Conservation (phyloP, 1,284 basidiomycete species). For the Leccinum subatratum region DNA sequence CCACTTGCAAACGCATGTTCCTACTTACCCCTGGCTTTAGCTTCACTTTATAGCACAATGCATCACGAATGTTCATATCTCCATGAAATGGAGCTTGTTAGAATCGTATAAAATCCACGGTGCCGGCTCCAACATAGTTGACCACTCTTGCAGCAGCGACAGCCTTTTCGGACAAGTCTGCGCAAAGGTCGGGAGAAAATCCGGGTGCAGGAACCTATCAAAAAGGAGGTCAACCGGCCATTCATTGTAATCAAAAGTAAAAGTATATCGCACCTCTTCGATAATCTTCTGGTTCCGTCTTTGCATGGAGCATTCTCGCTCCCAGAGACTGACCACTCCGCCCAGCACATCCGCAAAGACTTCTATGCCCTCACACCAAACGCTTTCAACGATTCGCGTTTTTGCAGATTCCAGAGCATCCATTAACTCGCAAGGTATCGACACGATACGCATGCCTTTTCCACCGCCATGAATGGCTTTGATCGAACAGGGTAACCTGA, state of each 20-base stretch:
- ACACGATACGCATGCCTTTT: slow-evolving; percentile 93
- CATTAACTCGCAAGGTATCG: slow-evolving; percentile 58
- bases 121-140: slow-evolving; percentile 85
- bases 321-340: slow-evolving; percentile 82
- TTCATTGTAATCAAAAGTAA: background rate
- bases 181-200: slow-evolving; percentile 68
- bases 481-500: slow-evolving; percentile 87
- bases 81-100: slow-evolving; percentile 86
- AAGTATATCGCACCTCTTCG: slow-evolving; percentile 58
- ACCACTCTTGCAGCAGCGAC: slow-evolving; percentile 89
- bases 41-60: background rate
- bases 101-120: slow-evolving; percentile 91
- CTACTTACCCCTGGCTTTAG: slow-evolving; percentile 38
- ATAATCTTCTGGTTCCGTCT: slow-evolving; percentile 93
- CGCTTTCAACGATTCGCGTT: slow-evolving; percentile 80
- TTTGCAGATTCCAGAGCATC: slow-evolving; percentile 81
- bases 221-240: background rate
- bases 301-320: slow-evolving; percentile 93
- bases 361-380: slow-evolving; percentile 89
- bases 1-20: slow-evolving; percentile 92
- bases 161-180: slow-evolving; percentile 81
- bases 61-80: slow-evolving; percentile 57
- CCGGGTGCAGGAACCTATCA: slow-evolving; percentile 86
- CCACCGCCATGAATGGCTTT: slow-evolving; percentile 97
- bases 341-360: slow-evolving; percentile 80